Percentiles rank a stretch among this genome's conserved stretches.
These are phyloP conservation scores for Sideroxylon spinosum DNA, from an alignment of 179 eudicot genomes.

Conservation along the genomic window DNA sequence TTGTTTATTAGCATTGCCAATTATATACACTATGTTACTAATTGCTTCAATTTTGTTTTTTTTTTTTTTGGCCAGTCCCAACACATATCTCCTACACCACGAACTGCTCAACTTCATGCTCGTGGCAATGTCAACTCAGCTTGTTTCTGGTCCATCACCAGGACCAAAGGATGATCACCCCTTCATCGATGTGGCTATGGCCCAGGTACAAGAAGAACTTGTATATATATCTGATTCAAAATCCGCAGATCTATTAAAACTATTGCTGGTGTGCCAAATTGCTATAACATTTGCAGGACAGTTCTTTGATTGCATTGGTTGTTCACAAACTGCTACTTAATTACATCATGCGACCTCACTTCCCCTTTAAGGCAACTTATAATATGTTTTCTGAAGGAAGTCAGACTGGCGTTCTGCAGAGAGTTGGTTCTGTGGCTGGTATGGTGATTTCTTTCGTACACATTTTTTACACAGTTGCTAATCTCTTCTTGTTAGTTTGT, in stretches of 20 bases:
- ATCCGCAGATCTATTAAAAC: constrained; percentile 12
- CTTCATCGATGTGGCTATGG: constrained; percentile 70
- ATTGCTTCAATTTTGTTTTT: background rate
- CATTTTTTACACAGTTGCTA: background rate
- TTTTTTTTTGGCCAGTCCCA: constrained; percentile 43
- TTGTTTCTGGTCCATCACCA: constrained; percentile 81
- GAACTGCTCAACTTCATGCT: constrained; percentile 88
- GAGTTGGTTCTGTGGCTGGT: constrained; percentile 95
- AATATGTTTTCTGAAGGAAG: constrained; percentile 50
- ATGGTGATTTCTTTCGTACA: constrained; percentile 16
- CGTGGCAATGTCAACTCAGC: constrained; percentile 91
- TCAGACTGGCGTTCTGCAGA: constrained; percentile 73
- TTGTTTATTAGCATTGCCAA: background rate
- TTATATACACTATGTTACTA: constrained; percentile 20
- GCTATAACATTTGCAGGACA: constrained; percentile 47
- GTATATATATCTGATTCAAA: background rate
- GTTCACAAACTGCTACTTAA: constrained; percentile 65
- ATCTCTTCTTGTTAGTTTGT: background rate
- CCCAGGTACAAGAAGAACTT: constrained; percentile 45
- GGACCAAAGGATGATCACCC: constrained; percentile 75
- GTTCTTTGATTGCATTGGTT: constrained; percentile 54
- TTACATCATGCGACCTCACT: constrained; percentile 55
- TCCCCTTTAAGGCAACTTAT: constrained; percentile 44
- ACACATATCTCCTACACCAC: constrained; percentile 72
- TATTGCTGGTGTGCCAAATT: constrained; percentile 8